Evolutionary conservation across 306 rosid species (phyloP), one percentile per base, ranked within the genome.

Genomic region (Cicer chorassanicum): DNA sequence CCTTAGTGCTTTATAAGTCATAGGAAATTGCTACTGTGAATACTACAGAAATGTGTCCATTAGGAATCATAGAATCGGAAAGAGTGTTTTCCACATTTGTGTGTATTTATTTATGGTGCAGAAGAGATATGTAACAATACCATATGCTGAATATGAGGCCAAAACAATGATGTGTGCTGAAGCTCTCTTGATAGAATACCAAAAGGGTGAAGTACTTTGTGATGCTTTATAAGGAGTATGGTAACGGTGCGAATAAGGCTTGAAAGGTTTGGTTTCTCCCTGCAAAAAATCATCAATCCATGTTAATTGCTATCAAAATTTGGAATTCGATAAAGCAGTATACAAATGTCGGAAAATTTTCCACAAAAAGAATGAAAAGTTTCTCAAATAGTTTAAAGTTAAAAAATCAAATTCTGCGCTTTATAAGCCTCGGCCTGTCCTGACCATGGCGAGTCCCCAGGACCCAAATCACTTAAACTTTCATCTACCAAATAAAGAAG

Each of bases 121-220:
- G 39, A 70, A 74, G 40, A 61, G 8, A 53, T 39, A 48, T 70
- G 19, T 34, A 50, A 43, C 11, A 34, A 19, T 88, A 93, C 98
- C 98, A 73, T 74, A 89, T 15, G 95, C 87, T 19, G 97, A 88
- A 82, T 94, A 90, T 51, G 96, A 88, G 67, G 97, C 78, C 86
- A 94, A 74, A 54, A 91, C 90, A 40, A 90, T 86, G 84, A 93
- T 86, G 83, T 94, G 66, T 49, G 97, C 90, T n/a, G 94, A 90
- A 84, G 96, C 97, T 79, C 95, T 89, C 78, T 87, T 88, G 81
- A 91, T 84, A 75, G 97, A 93, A 78, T 91, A 94, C 97, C 97
- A 94, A 16, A 94, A 85, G 8, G 89, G 93, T 40, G 85, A 74
- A 36, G 93, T 82, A 74, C 97, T 89, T 5, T 71, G 65, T 0